phyloP scores from a whole-genome alignment of 179 eudicot species.

The Amaranthus tricolor region DNA sequence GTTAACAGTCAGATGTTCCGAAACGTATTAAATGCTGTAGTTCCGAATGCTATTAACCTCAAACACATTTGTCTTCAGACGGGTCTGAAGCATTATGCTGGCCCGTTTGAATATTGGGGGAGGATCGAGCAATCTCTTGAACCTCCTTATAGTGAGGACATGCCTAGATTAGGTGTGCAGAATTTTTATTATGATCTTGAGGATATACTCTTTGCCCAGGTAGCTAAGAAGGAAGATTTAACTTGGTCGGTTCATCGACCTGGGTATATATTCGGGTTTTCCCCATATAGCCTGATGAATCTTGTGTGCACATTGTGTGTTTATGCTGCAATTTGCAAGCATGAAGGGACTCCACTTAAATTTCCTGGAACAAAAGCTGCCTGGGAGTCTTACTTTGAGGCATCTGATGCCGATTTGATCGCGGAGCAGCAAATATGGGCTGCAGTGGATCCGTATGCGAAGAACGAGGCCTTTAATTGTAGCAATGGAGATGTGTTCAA shows the following conservation, averaged over 20 bases:
- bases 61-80: slow-evolving; percentile 44
- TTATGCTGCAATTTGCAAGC: slow-evolving; percentile 51
- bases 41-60: slow-evolving; percentile 29
- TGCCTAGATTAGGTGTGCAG: slow-evolving; percentile 36
- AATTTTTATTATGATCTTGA: slow-evolving; percentile 42
- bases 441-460: slow-evolving; percentile 47
- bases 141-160: slow-evolving; percentile 42
- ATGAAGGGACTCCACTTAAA: slow-evolving; percentile 33
- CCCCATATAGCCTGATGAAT: slow-evolving; percentile 45
- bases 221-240: slow-evolving; percentile 36
- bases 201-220: slow-evolving; percentile 34
- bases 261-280: slow-evolving; percentile 35
- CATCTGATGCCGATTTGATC: slow-evolving; percentile 45
- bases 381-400: slow-evolving; percentile 41
- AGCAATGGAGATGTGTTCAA: slow-evolving; percentile 50
- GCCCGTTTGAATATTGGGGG: slow-evolving; percentile 23
- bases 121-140: slow-evolving; percentile 18
- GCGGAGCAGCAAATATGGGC: slow-evolving; percentile 60
- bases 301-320: slow-evolving; percentile 36
- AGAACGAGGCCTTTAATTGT: slow-evolving; percentile 47
- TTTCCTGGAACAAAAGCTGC: slow-evolving; percentile 39
- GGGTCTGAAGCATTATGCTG: slow-evolving; percentile 37
- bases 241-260: slow-evolving; percentile 52
- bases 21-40: slow-evolving; percentile 32
- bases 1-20: slow-evolving; percentile 38